A percentile compares a stretch with the other conserved stretches of the same genome.
Conservation (phyloP, 495 filamentous ascomycete genomes). For the Penicillium subrubescens region DNA sequence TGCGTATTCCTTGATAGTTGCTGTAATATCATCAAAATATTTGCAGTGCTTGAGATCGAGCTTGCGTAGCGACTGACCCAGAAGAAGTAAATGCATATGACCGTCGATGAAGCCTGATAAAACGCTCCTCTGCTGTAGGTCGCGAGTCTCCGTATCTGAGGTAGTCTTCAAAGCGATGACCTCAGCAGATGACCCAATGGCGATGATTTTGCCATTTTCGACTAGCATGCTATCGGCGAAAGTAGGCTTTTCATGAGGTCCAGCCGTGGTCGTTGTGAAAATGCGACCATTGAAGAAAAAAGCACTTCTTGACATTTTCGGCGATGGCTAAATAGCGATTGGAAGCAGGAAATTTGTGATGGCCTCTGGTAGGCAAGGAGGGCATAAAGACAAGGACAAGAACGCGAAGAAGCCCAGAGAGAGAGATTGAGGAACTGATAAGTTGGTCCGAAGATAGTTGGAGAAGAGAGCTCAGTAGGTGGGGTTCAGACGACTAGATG, state of each 20-base stretch:
- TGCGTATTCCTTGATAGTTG: conserved; percentile 52
- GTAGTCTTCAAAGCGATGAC: background rate
- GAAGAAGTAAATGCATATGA: conserved; percentile 63
- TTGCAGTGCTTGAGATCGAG: conserved; percentile 55
- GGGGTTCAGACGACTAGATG: too few species aligned
- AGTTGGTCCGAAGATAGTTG: background rate
- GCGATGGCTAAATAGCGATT: background rate
- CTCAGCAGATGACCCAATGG: background rate
- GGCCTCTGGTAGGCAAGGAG: background rate
- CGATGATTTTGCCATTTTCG: background rate
- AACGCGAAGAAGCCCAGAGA: background rate
- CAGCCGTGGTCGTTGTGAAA: background rate
- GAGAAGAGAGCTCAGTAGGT: background rate
- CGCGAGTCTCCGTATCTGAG: conserved; percentile 8
- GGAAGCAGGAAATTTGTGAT: background rate
- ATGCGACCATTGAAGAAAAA: background rate
- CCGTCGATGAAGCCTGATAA: conserved; percentile 67
- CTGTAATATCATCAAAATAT: conserved; percentile 55
- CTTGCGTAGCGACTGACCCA: conserved; percentile 61
- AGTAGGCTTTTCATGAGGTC: background rate
- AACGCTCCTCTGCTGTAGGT: conserved; percentile 51
- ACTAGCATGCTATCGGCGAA: background rate
- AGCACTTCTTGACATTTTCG: background rate
- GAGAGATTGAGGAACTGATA: background rate
- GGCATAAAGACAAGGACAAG: background rate